Percentiles rank a stretch among this genome's conserved stretches.
These are phyloP conservation scores for Monascus purpureus DNA, from an alignment of 495 filamentous ascomycete genomes.

Conservation along the genomic window DNA sequence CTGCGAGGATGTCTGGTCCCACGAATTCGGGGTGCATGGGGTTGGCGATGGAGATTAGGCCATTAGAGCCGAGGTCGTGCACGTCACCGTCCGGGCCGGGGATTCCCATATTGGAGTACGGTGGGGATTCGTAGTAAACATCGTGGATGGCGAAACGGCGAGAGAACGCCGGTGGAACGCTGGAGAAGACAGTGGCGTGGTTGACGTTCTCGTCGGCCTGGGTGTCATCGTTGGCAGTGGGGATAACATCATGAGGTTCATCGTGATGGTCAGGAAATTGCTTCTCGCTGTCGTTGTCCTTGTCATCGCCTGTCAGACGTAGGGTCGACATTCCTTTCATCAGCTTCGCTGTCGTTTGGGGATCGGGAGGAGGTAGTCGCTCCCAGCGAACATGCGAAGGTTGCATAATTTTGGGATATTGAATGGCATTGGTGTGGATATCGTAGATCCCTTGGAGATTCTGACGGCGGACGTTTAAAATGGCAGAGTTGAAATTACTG, in stretches of 20 bases:
- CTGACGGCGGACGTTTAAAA: conserved; percentile 47
- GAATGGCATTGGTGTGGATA: conserved; percentile 80
- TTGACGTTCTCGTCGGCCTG: conserved; percentile 2
- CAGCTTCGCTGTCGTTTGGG: conserved; percentile 13
- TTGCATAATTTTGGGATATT: conserved; percentile 78
- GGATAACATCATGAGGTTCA: conserved; percentile 1
- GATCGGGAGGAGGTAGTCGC: conserved; percentile 34
- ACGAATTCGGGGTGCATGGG: conserved; percentile 34
- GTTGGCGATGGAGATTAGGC: conserved; percentile 39
- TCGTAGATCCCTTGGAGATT: conserved; percentile 75
- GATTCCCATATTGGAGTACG: conserved; percentile 40
- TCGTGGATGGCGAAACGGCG: conserved; percentile 69
- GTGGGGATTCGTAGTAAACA: conserved; percentile 48
- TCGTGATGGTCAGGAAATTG: conserved; percentile 3
- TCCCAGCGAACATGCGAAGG: conserved; percentile 78
- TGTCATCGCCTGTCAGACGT: conserved; percentile 19
- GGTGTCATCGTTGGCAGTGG: conserved; percentile 3
- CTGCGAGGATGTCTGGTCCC: conserved; percentile 48
- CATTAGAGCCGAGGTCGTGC: conserved; percentile 47
- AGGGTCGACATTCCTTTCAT: conserved; percentile 24
- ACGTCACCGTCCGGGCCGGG: conserved; percentile 52
- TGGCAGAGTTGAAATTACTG: conserved; percentile 67
- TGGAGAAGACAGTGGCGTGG: conserved; percentile 37
- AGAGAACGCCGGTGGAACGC: conserved; percentile 47
- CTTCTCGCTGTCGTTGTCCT: conserved; percentile 11